A percentile compares a stretch with the other conserved stretches of the same genome.
phyloP scores from a whole-genome alignment of 2,329 filamentous ascomycete species.

The Pestalotiopsis sp. region DNA sequence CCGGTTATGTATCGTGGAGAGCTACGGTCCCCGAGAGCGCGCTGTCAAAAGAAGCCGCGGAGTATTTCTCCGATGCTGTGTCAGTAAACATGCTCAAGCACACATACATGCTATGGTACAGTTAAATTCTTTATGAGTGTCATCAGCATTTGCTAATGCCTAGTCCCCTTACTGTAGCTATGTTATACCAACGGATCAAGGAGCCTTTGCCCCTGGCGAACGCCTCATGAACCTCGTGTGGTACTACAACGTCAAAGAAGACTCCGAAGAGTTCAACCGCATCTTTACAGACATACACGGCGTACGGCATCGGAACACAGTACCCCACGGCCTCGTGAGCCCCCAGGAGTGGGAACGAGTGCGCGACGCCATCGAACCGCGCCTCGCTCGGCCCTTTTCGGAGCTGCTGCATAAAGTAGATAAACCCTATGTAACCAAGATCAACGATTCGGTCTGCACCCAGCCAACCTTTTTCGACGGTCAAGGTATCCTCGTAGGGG shows the following conservation, averaged over 20 bases:
- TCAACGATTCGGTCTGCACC: constrained; percentile 29
- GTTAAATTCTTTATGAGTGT: background rate
- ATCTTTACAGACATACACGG: constrained; percentile 46
- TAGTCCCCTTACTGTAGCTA: constrained; percentile 26
- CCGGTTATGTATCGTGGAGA: background rate
- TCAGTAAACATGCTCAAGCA: background rate
- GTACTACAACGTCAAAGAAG: constrained; percentile 44
- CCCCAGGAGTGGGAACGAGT: background rate
- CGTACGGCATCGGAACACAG: constrained; percentile 24
- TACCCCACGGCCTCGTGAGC: background rate
- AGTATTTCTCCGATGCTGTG: background rate
- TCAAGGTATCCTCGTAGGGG: constrained; percentile 45
- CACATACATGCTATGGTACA: background rate
- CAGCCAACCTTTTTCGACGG: constrained; percentile 39
- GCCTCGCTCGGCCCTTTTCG: background rate
- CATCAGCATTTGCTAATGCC: background rate
- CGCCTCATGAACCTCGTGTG: constrained; percentile 49
- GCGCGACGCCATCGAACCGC: background rate
- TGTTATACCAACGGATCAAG: constrained; percentile 44
- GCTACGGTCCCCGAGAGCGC: background rate
- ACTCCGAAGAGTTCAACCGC: constrained; percentile 36
- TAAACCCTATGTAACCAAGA: background rate
- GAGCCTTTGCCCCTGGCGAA: constrained; percentile 36
- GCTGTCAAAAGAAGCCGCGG: background rate
- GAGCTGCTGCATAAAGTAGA: background rate